Base-by-base conservation (phyloP, 2,329 filamentous ascomycete species). In the Westerdykella sp. region DNA sequence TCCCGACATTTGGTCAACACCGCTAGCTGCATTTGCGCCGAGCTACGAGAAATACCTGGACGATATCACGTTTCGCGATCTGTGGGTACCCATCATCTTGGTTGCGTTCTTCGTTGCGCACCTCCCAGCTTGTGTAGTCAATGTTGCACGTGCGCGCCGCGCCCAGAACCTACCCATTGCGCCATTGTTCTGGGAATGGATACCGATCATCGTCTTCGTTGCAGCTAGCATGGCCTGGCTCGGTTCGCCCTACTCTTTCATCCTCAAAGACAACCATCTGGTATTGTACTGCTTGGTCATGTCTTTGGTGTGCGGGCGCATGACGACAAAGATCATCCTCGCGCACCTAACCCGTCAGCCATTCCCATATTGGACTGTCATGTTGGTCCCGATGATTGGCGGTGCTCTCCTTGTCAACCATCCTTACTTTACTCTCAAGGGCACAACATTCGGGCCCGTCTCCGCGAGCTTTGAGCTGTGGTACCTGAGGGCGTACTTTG, bases 291-390 rank as follows among this genome's bases (percentile, higher is more conserved):
- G 69, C 71, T 90, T 91, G 12, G 90, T 91, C 84, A 93, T 88
- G 68, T 97, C 93, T 44, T 93, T 76, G 57, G 94, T 81, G 70
- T 95, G 89, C 73, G 93, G 93, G 30, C 85, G 93, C 54, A 89
- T 98, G 84, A 97, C 93, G 0, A 98, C 93, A 32, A 98, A 97
- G 74, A 97, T 97, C 69, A 98, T 98, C 62, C 81, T 98, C 14
- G 91, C 93, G 2, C 93, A 98, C 68, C 75, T 98, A 40, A 93
- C 93, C 2, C 81, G 81, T 50, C 93, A 97, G 66, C 87, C 91
- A 3, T 98, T 97, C 70, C 93, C 93, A 1, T 94, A 87, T 76
- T 97, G 90, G 89, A 97, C 93, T 10, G 78, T 93, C 39, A 86
- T 97, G 78, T 76, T 97, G 31, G 81, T 79, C 28, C 93, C 93